A percentile compares a stretch with the other conserved stretches of the same genome.
Evolutionary conservation across 352 stramenopile species (phyloP).

Genomic region (Thalassiosira ordinaria): DNA sequence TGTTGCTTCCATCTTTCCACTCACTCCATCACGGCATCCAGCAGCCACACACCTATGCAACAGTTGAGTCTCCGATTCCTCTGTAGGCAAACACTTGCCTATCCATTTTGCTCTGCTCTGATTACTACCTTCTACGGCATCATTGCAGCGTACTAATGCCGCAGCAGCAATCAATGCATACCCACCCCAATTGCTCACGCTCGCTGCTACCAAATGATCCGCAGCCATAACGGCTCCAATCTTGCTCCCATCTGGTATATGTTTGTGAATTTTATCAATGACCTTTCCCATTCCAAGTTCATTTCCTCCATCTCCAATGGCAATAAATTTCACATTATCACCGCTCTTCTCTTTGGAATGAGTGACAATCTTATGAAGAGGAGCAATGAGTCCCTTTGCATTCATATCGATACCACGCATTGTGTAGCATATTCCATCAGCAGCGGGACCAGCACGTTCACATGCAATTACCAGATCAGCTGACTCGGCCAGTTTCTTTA

Average conservation of each 20-base stretch:
- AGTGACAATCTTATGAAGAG: conserved; percentile 76
- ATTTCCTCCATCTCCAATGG: conserved; percentile 87
- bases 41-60: conserved; percentile 66
- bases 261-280: conserved; percentile 65
- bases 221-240: conserved; percentile 73
- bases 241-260: conserved; percentile 67
- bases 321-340: conserved; percentile 60
- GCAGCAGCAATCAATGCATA: conserved; percentile 79
- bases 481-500: conserved; percentile 1
- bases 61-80: conserved; percentile 72
- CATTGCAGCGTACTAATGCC: conserved; percentile 47
- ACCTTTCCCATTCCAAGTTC: conserved; percentile 88
- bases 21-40: conserved; percentile 83
- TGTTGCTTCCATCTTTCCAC: conserved; percentile 68
- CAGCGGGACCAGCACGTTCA: conserved; percentile 75
- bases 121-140: conserved; percentile 7
- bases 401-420: conserved; percentile 86
- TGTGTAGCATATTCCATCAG: conserved; percentile 85
- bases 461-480: conserved; percentile 76
- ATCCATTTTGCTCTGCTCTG: conserved; percentile 49
- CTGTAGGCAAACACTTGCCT: conserved; percentile 63
- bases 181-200: conserved; percentile 86
- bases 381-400: conserved; percentile 73
- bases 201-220: conserved; percentile 80
- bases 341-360: conserved; percentile 3